Evolutionary conservation across 1,284 basidiomycete genomes (phyloP), one percentile per base, ranked within the genome.

Genomic region (Peniophora sp.): DNA sequence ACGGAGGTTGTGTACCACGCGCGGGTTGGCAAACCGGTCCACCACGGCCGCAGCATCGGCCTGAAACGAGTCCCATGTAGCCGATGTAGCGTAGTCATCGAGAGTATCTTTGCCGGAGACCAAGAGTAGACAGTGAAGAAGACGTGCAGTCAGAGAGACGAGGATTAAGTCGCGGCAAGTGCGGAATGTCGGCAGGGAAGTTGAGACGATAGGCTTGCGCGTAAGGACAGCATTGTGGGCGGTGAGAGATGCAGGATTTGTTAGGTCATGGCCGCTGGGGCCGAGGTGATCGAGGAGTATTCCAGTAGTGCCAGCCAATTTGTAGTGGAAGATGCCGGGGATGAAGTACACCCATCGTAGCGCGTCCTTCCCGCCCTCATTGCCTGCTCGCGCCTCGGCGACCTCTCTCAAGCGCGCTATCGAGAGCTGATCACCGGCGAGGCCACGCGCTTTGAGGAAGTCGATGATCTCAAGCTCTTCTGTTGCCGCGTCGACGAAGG

Each of bases 311-410:
- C 62, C 62, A 1, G 68, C 62, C 45, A 72, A 68, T 51, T 70
- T 66, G 17, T 58, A 59, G 51, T 72, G 71, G 54, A 73, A 73
- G 2, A 73, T 55, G 0, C 69, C 71, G 1, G 66, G 65, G 9
- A 66, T 56, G 52, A 59, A 64, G 1, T 59, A 57, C 0, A 54
- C 58, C 55, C 64, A 63, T 0, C 58, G 54, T 34, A 64, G 65
- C 0, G 62, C 62, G 11, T 51, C 47, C 24, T 55, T 59, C 1
- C 63, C 62, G 3, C 47, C 54, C 39, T 71, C 68, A 18, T 74
- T 64, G 0, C 71, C 71, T 0, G 61, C 63, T 3, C 68, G 62
- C 34, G 63, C 60, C 32, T 53, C 54, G 2, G 57, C 52, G 2
- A 71, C 46, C 2, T 64, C 46, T 0, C 65, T 65, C 2, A 69